phyloP scores from a whole-genome alignment of 805 yeast species.

The Blastobotrys terrestris region DNA sequence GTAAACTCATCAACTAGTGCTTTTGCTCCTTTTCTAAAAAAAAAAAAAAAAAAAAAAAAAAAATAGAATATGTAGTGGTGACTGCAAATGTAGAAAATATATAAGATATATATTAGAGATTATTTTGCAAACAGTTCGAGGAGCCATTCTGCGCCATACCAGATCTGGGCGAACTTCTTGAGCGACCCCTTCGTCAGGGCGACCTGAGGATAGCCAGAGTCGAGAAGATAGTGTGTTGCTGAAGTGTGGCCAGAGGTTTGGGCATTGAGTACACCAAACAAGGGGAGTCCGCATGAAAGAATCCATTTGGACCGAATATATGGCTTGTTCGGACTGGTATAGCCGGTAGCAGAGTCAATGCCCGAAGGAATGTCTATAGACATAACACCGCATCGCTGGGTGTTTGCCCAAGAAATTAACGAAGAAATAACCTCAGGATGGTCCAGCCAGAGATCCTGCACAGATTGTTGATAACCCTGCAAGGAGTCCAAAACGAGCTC shows the following conservation, averaged over 20 bases:
- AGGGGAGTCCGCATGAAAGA: slow-evolving; percentile 67
- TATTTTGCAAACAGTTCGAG: slow-evolving; percentile 10
- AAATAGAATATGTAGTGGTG: too few species aligned
- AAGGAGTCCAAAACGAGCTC: slow-evolving; percentile 78
- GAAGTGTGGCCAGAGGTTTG: slow-evolving; percentile 46
- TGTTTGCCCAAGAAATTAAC: slow-evolving; percentile 64
- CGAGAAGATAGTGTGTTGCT: slow-evolving; percentile 54
- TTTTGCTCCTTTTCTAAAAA: background rate
- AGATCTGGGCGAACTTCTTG: slow-evolving; percentile 41
- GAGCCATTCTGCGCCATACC: slow-evolving; percentile 33
- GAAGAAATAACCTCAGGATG: slow-evolving; percentile 27
- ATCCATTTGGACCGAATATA: slow-evolving; percentile 48
- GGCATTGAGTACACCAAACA: slow-evolving; percentile 55
- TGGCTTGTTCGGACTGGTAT: slow-evolving; percentile 19
- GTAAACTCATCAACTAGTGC: too few species aligned
- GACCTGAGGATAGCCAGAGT: slow-evolving; percentile 62
- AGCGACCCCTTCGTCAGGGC: slow-evolving; percentile 39
- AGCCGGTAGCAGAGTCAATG: slow-evolving; percentile 75
- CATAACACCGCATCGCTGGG: slow-evolving; percentile 40
- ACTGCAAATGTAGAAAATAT: too few species aligned
- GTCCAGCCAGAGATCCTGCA: slow-evolving; percentile 48
- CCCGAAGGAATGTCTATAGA: slow-evolving; percentile 83
- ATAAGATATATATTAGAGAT: too few species aligned
- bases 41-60: too few species aligned
- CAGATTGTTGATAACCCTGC: slow-evolving; percentile 72